Evolutionary conservation across 768 basidiomycete genomes (phyloP).

Genomic region (Auricularia sp.): DNA sequence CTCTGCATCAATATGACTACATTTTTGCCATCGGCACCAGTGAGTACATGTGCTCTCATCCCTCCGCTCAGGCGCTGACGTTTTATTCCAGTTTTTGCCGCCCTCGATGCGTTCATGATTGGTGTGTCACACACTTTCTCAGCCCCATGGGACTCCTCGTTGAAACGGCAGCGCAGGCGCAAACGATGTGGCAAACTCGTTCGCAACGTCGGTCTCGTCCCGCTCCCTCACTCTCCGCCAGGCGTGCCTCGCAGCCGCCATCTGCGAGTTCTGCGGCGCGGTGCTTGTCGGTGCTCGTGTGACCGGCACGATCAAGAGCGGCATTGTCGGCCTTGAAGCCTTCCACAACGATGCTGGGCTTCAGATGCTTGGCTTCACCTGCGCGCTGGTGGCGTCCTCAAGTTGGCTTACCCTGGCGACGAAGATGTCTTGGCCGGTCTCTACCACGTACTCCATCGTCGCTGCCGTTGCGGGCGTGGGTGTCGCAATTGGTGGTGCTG

Average conservation of each 20-base stretch:
- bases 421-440: slow-evolving; percentile 27
- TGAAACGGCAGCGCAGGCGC: slow-evolving; percentile 16
- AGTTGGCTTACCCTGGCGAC: slow-evolving; percentile 24
- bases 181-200: slow-evolving; percentile 19
- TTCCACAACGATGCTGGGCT: slow-evolving; percentile 29
- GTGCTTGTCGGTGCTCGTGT: slow-evolving; percentile 28
- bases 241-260: slow-evolving; percentile 24
- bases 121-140: slow-evolving; percentile 19
- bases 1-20: slow-evolving; percentile 22
- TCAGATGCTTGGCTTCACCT: slow-evolving; percentile 30
- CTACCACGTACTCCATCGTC: slow-evolving; percentile 30
- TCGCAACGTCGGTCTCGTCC: slow-evolving; percentile 27
- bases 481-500: slow-evolving; percentile 25
- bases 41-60: background rate
- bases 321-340: slow-evolving; percentile 23
- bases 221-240: slow-evolving; percentile 29
- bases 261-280: slow-evolving; percentile 29
- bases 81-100: slow-evolving; percentile 18
- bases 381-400: slow-evolving; percentile 24
- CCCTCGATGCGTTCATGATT: slow-evolving; percentile 28
- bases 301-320: slow-evolving; percentile 33
- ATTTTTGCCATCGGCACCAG: slow-evolving; percentile 22
- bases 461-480: slow-evolving; percentile 34
- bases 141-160: background rate
- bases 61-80: background rate